Conservation (phyloP, 129 eudicot genomes). For the Arctium lappa region DNA sequence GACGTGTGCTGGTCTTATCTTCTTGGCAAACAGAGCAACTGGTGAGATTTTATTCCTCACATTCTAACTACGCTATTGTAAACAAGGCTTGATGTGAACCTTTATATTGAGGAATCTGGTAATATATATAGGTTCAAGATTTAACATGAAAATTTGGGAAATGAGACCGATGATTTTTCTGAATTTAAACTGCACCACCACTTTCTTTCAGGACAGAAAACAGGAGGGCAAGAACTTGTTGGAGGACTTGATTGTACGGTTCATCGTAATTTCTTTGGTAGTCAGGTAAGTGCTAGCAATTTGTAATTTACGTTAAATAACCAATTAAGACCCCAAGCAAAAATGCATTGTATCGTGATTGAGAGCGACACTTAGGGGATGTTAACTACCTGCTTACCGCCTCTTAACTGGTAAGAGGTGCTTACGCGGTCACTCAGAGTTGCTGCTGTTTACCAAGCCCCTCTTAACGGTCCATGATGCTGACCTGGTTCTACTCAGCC, state of each 20-base stretch:
- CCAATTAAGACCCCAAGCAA: not conserved
- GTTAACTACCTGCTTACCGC: not conserved
- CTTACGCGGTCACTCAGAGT: too few species aligned
- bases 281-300: slow-evolving; percentile 57
- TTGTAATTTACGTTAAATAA: not conserved
- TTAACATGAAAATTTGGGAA: not conserved
- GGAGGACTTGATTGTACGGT: slow-evolving; percentile 98
- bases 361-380: not conserved
- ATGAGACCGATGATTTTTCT: not conserved
- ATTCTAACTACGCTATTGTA: not conserved
- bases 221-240: slow-evolving; percentile 87
- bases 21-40: slow-evolving; percentile 79
- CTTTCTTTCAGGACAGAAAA: slow-evolving; percentile 71
- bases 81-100: not conserved
- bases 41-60: slow-evolving; percentile 41
- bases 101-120: not conserved
- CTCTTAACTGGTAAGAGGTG: not conserved
- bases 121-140: not conserved
- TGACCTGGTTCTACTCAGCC: not conserved
- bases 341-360: not conserved
- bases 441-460: not conserved
- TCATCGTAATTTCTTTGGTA: slow-evolving; percentile 93
- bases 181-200: not conserved
- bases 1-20: slow-evolving; percentile 94
- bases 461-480: not conserved